These are phyloP conservation scores for Picea abies DNA, from an alignment of 83 land plant genomes.

Conservation along the genomic window DNA sequence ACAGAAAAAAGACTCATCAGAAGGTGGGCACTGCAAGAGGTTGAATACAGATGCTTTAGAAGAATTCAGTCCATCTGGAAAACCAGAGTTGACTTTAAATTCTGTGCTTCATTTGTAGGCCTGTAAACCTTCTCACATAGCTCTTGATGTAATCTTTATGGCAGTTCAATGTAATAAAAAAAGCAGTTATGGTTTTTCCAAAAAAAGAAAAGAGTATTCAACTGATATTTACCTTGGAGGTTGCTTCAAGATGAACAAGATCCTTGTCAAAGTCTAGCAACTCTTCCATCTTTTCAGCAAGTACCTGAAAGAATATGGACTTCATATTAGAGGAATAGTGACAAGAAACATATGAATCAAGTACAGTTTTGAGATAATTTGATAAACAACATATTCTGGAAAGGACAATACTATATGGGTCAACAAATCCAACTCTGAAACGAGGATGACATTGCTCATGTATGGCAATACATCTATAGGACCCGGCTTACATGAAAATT, in stretches of 20 bases:
- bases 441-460: neutral
- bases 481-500: neutral
- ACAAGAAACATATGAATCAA: neutral
- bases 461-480: neutral
- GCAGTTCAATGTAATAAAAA: no score
- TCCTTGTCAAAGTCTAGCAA: constrained; percentile 93
- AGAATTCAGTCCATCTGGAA: no score
- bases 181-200: neutral
- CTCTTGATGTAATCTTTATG: no score
- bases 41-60: no score
- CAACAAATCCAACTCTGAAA: neutral
- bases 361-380: neutral
- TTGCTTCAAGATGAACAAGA: constrained; percentile 84
- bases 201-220: neutral
- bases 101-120: no score
- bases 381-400: neutral
- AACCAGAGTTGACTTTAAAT: no score
- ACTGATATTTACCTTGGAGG: constrained; percentile 73
- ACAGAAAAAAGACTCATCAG: no score
- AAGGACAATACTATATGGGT: neutral
- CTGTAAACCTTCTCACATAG: no score
- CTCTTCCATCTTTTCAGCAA: constrained; percentile 92
- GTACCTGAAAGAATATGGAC: constrained; percentile 42
- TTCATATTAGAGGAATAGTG: neutral
- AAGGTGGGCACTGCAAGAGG: no score